Evolutionary conservation across 2,329 filamentous ascomycete species (phyloP), one percentile per base, ranked within the genome.

Genomic region (Cadophora gregata): DNA sequence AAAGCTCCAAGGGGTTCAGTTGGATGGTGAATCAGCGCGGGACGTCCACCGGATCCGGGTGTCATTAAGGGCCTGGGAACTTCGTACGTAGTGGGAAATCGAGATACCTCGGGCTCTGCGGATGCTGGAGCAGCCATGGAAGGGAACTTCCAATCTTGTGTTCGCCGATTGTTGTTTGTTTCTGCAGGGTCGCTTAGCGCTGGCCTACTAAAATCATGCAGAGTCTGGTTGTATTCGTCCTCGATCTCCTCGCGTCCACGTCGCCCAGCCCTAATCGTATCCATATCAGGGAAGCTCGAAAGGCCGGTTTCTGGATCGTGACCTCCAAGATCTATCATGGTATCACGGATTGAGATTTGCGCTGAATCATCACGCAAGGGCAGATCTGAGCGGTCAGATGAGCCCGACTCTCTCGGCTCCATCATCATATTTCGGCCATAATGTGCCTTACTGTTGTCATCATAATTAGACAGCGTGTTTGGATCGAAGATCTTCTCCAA

Each of bases 401-500:
- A 61, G 63, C 8, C 50, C n/a, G 53, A 19, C 47, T 69, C 66
- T 19, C 38, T 42, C 10, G 38, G 38, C 38, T 42, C 38, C 38
- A 42, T 42, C 21, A 51, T 21, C 48, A 62, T 77, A 3, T 50
- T 79, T 38, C 78, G 80, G 21, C 85, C 85, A 71, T 90, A 90
- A 72, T 89, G 88, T 48, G 80, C 81, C 33, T 85, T 81, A 21
- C 86, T 87, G 69, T 90, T 89, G 67, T 90, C 87, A 27, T 88
- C 83, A 69, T 90, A 90, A 67, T 83, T 88, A 1, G 86, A 86
- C 38, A 88, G 84, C 0, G 88, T 89, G 73, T 89, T 87, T 5
- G 87, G 87, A 66, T 90, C 88, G 73, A 90, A 90, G 0, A 90
- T 80, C 69, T 88, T 89, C 70, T 90, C 87, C 4, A 90, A 77